Conservation (phyloP, 768 basidiomycete genomes). For the Leccinum olivaceopallidum region DNA sequence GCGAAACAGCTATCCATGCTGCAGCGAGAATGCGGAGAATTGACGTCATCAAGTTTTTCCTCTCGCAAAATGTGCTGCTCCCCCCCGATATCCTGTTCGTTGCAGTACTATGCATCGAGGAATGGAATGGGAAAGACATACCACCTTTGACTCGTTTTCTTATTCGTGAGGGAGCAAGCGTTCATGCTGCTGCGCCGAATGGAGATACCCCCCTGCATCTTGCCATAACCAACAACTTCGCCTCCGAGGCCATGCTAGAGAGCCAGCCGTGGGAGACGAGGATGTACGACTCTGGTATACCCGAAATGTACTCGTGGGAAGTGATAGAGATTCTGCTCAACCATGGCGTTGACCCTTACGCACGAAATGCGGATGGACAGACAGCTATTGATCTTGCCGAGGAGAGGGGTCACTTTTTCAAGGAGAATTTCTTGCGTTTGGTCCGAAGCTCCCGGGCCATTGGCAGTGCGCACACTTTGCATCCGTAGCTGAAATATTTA, state of each 20-base stretch:
- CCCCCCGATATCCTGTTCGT: not conserved
- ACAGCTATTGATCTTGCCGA: slow-evolving; percentile 1
- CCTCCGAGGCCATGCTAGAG: not conserved
- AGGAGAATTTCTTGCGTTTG: too few relatives aligned
- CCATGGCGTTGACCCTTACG: not conserved
- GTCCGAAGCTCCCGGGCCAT: too few relatives aligned
- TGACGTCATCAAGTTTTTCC: not conserved
- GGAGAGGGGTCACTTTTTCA: not conserved
- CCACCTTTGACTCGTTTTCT: not conserved
- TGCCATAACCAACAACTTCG: not conserved
- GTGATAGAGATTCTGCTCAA: not conserved
- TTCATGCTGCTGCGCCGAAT: not conserved
- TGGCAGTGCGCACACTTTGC: too few relatives aligned
- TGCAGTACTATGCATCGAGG: too few relatives aligned
- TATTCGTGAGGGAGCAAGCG: not conserved
- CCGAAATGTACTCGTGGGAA: too few relatives aligned
- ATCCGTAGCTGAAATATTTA: too few relatives aligned
- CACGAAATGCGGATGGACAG: not conserved
- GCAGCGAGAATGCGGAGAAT: not conserved
- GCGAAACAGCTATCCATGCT: not conserved
- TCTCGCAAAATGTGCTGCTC: not conserved
- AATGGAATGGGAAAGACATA: too few relatives aligned
- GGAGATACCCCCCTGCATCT: slow-evolving; percentile 3
- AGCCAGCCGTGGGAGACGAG: not conserved
- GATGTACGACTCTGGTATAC: too few relatives aligned